Conservation (phyloP, 441 rosid species). For the Theobroma grandiflorum region DNA sequence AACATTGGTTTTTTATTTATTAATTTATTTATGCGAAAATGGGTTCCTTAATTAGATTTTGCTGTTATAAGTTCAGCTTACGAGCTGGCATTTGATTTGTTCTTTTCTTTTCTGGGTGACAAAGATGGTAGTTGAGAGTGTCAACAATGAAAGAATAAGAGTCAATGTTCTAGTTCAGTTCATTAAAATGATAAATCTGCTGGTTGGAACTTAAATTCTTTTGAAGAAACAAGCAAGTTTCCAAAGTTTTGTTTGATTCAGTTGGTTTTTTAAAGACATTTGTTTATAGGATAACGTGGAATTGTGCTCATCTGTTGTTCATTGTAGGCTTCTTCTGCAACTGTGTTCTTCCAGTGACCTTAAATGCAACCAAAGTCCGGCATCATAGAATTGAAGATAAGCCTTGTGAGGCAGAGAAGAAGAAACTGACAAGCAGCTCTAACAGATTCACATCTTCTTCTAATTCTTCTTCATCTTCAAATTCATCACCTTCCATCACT, state of each 20-base stretch:
- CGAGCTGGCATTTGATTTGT: too few species aligned
- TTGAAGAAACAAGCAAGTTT: neutral
- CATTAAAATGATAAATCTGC: neutral
- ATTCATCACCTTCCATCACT: constrained; percentile 60
- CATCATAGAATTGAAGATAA: constrained; percentile 70
- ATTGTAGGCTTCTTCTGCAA: constrained; percentile 73
- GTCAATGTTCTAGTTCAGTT: neutral
- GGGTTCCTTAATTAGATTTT: neutral
- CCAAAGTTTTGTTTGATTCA: neutral
- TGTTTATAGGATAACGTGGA: neutral
- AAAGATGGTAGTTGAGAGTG: neutral
- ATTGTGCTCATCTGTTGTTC: neutral
- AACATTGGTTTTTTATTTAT: neutral
- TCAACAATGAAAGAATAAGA: neutral
- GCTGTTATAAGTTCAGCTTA: neutral
- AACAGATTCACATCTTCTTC: constrained; percentile 51
- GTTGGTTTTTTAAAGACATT: neutral
- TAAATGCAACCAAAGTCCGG: constrained; percentile 68
- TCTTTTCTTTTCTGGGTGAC: neutral
- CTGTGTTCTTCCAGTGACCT: constrained; percentile 88
- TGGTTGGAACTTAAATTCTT: neutral
- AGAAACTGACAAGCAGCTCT: constrained; percentile 58
- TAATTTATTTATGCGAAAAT: neutral
- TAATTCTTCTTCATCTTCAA: constrained; percentile 63
- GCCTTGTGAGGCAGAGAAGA: constrained; percentile 61